These are phyloP conservation scores for Cystofilobasidium capitatum DNA, from an alignment of 768 basidiomycete species.

Conservation along the genomic window DNA sequence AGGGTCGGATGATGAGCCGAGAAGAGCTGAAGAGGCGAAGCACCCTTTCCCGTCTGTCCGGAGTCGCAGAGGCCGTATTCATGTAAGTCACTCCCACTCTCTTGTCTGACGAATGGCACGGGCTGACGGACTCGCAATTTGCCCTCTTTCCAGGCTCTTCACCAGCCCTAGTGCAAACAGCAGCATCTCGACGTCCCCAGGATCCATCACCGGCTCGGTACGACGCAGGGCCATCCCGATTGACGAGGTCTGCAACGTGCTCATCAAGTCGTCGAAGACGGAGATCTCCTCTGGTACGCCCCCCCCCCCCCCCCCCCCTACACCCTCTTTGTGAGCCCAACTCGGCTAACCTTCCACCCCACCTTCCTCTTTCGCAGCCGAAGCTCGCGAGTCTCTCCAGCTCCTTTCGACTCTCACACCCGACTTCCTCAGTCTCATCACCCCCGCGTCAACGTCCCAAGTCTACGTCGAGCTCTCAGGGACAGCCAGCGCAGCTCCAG, in stretches of 20 bases:
- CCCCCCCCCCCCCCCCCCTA: too few relatives aligned
- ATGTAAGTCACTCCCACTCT: slow-evolving; percentile 32
- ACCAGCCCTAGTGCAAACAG: slow-evolving; percentile 32
- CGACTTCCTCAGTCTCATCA: neutral
- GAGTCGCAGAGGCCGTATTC: slow-evolving; percentile 40
- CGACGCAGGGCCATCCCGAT: slow-evolving; percentile 36
- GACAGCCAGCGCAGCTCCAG: neutral
- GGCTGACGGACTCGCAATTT: neutral
- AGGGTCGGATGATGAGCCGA: slow-evolving; percentile 14
- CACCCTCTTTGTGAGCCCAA: neutral
- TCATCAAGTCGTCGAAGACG: slow-evolving; percentile 40
- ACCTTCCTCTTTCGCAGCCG: neutral
- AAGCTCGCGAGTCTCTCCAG: neutral
- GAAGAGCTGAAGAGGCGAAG: slow-evolving; percentile 38
- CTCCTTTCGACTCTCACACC: neutral
- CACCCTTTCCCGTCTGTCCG: slow-evolving; percentile 38
- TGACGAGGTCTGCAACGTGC: slow-evolving; percentile 37
- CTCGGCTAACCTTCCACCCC: neutral
- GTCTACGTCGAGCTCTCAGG: neutral
- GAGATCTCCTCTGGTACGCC: slow-evolving; percentile 37
- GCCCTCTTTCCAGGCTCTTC: slow-evolving; percentile 32
- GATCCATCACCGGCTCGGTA: neutral
- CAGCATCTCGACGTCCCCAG: neutral
- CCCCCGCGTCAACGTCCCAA: neutral
- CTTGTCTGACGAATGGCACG: neutral